These are phyloP conservation scores for Phytophthora boehmeriae DNA, from an alignment of 352 stramenopile genomes.

Conservation along the genomic window DNA sequence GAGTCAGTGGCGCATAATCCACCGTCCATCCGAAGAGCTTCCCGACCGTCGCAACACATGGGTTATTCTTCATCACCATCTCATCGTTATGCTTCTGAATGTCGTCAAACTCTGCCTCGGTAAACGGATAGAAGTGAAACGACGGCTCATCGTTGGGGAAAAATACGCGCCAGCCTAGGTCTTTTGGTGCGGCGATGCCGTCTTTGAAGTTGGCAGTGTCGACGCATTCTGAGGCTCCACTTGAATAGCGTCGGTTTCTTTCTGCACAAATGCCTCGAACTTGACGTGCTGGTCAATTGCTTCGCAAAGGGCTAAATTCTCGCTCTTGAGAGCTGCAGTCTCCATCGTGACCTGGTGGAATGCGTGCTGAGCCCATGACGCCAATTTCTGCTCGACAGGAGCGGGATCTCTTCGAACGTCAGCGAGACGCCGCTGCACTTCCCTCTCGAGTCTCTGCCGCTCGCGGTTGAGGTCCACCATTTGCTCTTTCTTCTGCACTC, in stretches of 20 bases:
- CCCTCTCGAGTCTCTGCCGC: slow-evolving; percentile 5
- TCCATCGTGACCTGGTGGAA: background rate
- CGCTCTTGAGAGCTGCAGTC: background rate
- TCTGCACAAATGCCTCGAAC: background rate
- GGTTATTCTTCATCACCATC: background rate
- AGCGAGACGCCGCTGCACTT: background rate
- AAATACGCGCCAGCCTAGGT: background rate
- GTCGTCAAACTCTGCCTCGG: slow-evolving; percentile 4
- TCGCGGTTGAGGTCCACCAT: slow-evolving; percentile 1
- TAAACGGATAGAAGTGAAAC: slow-evolving; percentile 23
- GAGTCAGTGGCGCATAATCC: slow-evolving; percentile 13
- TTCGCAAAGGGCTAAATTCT: slow-evolving; percentile 4
- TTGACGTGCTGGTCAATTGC: background rate
- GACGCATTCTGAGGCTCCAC: too few relatives aligned
- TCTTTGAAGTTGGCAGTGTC: too few relatives aligned
- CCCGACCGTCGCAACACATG: slow-evolving; percentile 8
- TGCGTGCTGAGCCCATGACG: background rate
- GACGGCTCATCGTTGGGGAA: slow-evolving; percentile 9
- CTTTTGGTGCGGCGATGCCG: background rate
- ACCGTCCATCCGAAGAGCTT: slow-evolving; percentile 19
- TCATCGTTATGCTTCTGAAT: background rate
- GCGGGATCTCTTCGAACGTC: background rate
- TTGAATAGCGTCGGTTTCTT: too few relatives aligned
- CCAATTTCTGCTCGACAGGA: background rate
- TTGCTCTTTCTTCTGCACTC: slow-evolving; percentile 5